These are phyloP conservation scores for Cryptococcus sp. DNA, from an alignment of 1,284 basidiomycete genomes.

Conservation along the genomic window DNA sequence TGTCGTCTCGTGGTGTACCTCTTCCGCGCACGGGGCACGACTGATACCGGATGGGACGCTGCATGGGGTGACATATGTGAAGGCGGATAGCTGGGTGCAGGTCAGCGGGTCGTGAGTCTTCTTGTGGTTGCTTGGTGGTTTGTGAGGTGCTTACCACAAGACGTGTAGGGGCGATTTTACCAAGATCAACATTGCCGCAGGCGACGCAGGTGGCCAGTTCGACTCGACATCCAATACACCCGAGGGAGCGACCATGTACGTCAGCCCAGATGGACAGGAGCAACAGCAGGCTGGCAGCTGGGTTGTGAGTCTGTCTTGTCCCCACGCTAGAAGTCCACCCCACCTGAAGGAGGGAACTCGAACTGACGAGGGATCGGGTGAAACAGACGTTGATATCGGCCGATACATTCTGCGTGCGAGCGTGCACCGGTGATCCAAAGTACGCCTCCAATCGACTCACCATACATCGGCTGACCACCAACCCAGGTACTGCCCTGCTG, in stretches of 20 bases:
- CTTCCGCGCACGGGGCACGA: constrained; percentile 24
- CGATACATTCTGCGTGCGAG: constrained; percentile 34
- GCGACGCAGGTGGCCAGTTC: constrained; percentile 37
- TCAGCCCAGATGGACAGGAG: constrained; percentile 17
- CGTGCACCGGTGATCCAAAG: constrained; percentile 32
- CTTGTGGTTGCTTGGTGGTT: background rate
- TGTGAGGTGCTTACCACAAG: background rate
- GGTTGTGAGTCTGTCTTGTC: constrained; percentile 32
- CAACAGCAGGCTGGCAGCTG: constrained; percentile 21
- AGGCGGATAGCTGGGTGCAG: constrained; percentile 32
- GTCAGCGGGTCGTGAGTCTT: constrained; percentile 35
- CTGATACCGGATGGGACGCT: constrained; percentile 38
- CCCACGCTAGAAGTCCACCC: too few species aligned
- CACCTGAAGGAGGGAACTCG: too few species aligned
- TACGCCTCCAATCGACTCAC: constrained; percentile 6
- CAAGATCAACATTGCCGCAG: constrained; percentile 35
- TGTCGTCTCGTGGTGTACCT: constrained; percentile 35
- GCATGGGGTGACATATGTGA: constrained; percentile 39
- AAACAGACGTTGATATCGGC: constrained; percentile 33
- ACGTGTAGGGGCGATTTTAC: constrained; percentile 34
- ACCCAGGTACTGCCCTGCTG: constrained; percentile 29
- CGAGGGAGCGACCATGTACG: constrained; percentile 21
- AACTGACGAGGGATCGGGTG: too few species aligned
- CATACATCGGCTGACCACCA: background rate
- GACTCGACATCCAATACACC: constrained; percentile 27